Conservation (phyloP, 768 basidiomycete species). For the Sarcodon aspratus region DNA sequence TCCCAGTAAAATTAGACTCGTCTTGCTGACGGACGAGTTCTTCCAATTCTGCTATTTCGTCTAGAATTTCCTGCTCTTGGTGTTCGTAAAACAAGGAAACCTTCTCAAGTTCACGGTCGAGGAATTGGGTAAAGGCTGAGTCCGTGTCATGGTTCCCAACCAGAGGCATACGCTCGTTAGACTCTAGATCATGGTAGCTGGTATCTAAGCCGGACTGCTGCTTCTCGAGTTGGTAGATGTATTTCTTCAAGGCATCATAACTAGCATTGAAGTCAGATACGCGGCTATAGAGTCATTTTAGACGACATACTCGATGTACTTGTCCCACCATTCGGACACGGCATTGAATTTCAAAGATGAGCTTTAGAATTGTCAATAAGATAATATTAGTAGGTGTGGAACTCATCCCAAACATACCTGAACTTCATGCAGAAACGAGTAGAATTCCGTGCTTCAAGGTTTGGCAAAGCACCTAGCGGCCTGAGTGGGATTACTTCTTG, state of each 20-base stretch:
- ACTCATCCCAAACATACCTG: constrained; percentile 26
- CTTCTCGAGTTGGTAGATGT: constrained; percentile 80
- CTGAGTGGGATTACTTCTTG: constrained; percentile 14
- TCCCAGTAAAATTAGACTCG: constrained; percentile 31
- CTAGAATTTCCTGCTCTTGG: constrained; percentile 64
- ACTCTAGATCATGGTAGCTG: constrained; percentile 43
- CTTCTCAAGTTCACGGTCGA: constrained; percentile 79
- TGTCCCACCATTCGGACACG: constrained; percentile 86
- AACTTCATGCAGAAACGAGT: constrained; percentile 40
- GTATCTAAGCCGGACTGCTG: constrained; percentile 40
- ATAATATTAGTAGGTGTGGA: neutral
- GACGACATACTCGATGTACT: constrained; percentile 69
- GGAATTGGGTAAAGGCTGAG: constrained; percentile 53
- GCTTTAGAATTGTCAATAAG: constrained; percentile 20
- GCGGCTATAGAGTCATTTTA: neutral
- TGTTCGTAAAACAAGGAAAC: constrained; percentile 66
- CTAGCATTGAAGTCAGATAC: constrained; percentile 21
- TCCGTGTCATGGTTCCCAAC: constrained; percentile 38
- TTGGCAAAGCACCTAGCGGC: constrained; percentile 7
- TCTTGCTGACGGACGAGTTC: constrained; percentile 48
- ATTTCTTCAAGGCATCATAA: constrained; percentile 79
- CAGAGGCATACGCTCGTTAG: constrained; percentile 48
- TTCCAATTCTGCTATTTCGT: constrained; percentile 48
- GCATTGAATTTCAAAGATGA: constrained; percentile 88
- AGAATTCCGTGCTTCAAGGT: constrained; percentile 6